Evolutionary conservation across 148 eudicot species (phyloP), one percentile per base, ranked within the genome.

Genomic region (Diospyros lotus): DNA sequence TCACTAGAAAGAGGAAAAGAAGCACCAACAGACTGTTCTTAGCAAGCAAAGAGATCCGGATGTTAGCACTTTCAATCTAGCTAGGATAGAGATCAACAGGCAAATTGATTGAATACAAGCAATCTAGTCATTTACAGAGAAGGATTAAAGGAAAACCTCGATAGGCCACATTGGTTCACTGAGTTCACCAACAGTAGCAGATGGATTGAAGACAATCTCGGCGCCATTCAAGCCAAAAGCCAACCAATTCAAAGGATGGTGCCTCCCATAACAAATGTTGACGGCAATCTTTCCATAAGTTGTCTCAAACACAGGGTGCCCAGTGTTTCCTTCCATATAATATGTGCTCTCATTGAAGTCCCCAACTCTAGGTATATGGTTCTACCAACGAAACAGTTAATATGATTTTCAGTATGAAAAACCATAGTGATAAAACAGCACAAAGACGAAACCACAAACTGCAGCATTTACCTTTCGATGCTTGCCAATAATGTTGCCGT

Each of bases 121-220:
- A 63, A 46, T 58, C 51, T 38, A 68, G 50, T 43, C 28, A 28
- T 51, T 28, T 10, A 58, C 18, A 9, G 53, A 28, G 18, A 55
- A 52, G 18, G 77, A 53, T 63, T 4, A 66, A 39, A 61, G 50
- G 18, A 59, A 41, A 50, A 94, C 98, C 98, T 94, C 98, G 64
- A 94, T 89, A 56, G 98, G 92, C 98, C 98, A 94, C 98, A 94
- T 94, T 43, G 97, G 98, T 83, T 94, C 98, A 72, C 97, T 94
- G 80, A 94, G 97, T 81, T 89, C 92, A 71, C 97, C 97, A 82
- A 94, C 98, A 68, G 97, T 94, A 62, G 98, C 98, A 64, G 97
- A 92, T 2, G 98, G 98, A 69, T 94, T 94, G 73, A 94, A 92
- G 46, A 94, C 94, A 75, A 94, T 92, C 82, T 94, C 98, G 44